Evolutionary conservation across 164 flowering plant species (phyloP).

Genomic region (Liquidambar formosana): DNA sequence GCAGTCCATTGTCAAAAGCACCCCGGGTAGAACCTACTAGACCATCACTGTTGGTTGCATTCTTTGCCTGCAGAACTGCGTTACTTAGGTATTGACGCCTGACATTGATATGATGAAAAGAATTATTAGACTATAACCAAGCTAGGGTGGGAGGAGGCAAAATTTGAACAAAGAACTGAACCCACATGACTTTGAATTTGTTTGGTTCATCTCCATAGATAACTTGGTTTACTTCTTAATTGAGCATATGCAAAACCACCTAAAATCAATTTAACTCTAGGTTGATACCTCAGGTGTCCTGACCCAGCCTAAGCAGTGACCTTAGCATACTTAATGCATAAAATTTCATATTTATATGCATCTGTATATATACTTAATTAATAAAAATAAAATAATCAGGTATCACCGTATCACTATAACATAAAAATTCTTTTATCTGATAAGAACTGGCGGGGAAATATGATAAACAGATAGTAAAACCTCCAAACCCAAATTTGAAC

Average conservation of each 20-base stretch:
- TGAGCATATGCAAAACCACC: not conserved
- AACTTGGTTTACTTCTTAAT: not conserved
- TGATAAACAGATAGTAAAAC: conserved; percentile 1
- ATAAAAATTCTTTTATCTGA: not conserved
- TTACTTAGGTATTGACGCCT: conserved; percentile 93
- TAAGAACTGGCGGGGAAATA: not conserved
- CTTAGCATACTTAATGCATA: not conserved
- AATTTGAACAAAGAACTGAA: not conserved
- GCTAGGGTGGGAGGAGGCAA: not conserved
- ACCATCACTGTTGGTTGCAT: conserved; percentile 59
- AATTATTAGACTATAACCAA: conserved; percentile 3
- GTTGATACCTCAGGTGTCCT: not conserved
- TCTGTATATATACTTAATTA: not conserved
- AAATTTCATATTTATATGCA: not conserved
- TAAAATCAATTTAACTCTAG: not conserved
- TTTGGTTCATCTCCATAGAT: conserved; percentile 2
- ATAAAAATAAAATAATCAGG: not conserved
- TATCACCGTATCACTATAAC: not conserved
- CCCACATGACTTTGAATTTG: not conserved
- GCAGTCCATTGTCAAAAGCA: conserved; percentile 67
- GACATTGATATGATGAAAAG: conserved; percentile 21
- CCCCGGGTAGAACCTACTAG: conserved; percentile 47
- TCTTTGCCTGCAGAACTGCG: conserved; percentile 97
- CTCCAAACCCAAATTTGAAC: not conserved
- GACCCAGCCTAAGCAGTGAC: not conserved